Base-by-base conservation (phyloP, 371 early-diverging fungal species). In the Agmasoma carcini region DNA sequence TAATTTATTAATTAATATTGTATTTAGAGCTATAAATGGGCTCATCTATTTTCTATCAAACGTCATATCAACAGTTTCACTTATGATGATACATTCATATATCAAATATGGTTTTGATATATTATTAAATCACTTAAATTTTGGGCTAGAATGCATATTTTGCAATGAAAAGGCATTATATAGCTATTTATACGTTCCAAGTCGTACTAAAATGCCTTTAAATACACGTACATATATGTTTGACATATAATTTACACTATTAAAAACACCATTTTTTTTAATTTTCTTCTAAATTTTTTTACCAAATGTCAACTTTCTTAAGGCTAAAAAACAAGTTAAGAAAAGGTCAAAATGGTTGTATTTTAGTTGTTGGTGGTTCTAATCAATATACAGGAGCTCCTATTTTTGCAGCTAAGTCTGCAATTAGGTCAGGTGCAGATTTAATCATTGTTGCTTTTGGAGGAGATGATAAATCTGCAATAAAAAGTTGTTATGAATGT, bases 381-480 rank as follows among this genome's bases (percentile, higher is more conserved):
- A 33, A 49, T 0, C 3, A 55, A 43, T 87, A 85, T 72, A 85
- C 88, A 0, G 90, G 93, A 0, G 93, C 93, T 1, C 91, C 92
- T 1, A 90, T 79, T 68, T 93, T 85, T 73, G 83, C 83, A 7
- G 83, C 79, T 0, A 81, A 82, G 51, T 67, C 84, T 1, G 78
- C 90, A 0, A 79, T 89, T 59, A 77, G 79, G 67, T 60, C 82
- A 64, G 95, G 95, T 25, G 83, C 81, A 0, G 95, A 94, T 61
- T 70, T 92, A 9, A 81, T 83, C 23, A 84, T 88, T 63, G 77
- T 94, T 30, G 80, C 27, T 23, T 25, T 66, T 11, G 11, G 6
- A 11, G 22, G 7, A 12, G 23, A 30, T 7, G n/a, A n/a, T n/a
- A n/a, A n/a, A n/a, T n/a, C n/a, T n/a, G 20, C 22, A 11, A 14